Evolutionary conservation across 202 grass and related monocot genomes (phyloP), one percentile per base, ranked within the genome.

Genomic region (Zizania palustris): DNA sequence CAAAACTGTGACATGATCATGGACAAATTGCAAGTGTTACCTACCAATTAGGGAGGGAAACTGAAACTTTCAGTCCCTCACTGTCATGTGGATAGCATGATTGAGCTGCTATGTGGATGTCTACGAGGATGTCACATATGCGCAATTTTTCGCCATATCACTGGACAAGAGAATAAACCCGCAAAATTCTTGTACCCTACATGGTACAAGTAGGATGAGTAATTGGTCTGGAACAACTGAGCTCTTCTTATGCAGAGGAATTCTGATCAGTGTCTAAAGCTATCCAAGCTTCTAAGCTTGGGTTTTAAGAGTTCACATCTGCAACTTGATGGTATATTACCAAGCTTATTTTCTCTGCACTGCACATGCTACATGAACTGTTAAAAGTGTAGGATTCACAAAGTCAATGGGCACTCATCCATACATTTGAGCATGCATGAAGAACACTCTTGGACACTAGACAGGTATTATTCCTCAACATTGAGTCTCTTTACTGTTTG

Each of bases 291-390:
- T 48, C 60, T 18, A 65, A 22, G 14, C 35, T 71, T 66, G 51
- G 42, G 58, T 28, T 67, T 69, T 77, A 43, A 45, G 65, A 66
- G 5, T 72, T 80, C 11, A 63, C 45, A 64, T 53, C 10, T 77
- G 77, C 82, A 85, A 81, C 72, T 77, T 85, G 87, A 60, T 34
- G 72, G 34, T 58, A 77, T 37, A 74, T 40, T 79, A 80, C 33
- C 46, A 56, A 45, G 45, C 34, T 67, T 74, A 73, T 19, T 51
- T 69, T 61, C 46, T 38, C 70, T 69, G 43, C 49, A 67, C 49
- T 28, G n/a, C 8, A 89, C 87, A 74, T 85, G 87, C 71, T 78
- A 48, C 67, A 73, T 81, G 82, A 85, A 63, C 62, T 88, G 86
- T 81, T 77, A 60, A 80, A 12, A 28, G 63, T 69, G 67, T 53